Base-by-base conservation (phyloP, 495 filamentous ascomycete genomes). In the Xylaria intraflava region DNA sequence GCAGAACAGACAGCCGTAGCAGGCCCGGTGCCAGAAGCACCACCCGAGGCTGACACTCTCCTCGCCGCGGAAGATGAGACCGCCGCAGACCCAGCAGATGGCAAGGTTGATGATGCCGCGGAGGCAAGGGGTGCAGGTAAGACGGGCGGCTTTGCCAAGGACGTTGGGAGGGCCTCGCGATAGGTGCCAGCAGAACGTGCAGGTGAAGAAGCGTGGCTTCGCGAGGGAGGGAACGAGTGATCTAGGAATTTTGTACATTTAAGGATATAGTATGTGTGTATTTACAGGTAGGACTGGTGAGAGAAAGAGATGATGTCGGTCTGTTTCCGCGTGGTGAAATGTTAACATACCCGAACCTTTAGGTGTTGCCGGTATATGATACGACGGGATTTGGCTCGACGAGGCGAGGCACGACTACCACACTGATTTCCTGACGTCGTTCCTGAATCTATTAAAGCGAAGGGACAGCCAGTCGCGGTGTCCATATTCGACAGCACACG, bases 31-130 rank as follows among this genome's bases (percentile, higher is more conserved):
- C 75, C 75, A 77, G 49, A 77, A 77, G 45, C 72, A 73, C 74
- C 70, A 77, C 1, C 73, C 74, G 14, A 76, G 51, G 42, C 69
- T 72, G 12, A 77, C 72, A 40, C 70, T 68, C 36, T 75, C 74
- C 7, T 72, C 71, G 6, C 66, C 73, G 19, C 70, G 66, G 14
- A 66, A 62, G 1, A 77, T 62, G 27, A 73, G 49, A 58, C 73
- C 72, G 56, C 74, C 74, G 59, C 76, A 77, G 10, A 72, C 76
- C 75, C 62, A 77, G 60, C 74, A 77, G 36, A 76, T 66, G 38
- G 71, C 69, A 16, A 77, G 54, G 56, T 72, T 62, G 29, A 75
- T 40, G 10, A 78, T 46, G 16, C 65, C 65, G 8, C 49, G 41
- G 58, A 69, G 70, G 61, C 75, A 78, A 0, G 60, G 12, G 11